These are phyloP conservation scores for Osmanthus fragrans DNA, from an alignment of 257 asterid genomes.

Conservation along the genomic window DNA sequence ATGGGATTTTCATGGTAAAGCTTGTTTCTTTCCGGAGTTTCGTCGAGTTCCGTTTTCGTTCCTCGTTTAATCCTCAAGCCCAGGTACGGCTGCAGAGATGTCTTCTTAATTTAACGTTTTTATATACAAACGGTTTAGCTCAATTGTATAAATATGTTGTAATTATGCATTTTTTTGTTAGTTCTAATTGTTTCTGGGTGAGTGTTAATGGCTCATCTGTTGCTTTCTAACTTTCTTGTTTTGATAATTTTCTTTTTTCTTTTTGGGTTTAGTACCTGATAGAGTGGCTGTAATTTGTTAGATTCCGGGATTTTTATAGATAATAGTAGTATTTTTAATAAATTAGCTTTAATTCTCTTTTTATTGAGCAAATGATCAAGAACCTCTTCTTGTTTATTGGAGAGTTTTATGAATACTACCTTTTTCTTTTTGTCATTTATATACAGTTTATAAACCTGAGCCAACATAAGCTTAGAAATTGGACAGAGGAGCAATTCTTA, in stretches of 20 bases:
- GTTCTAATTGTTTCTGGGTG: conserved; percentile 3
- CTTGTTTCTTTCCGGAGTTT: conserved; percentile 30
- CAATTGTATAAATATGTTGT: neutral
- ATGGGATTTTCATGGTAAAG: conserved; percentile 39
- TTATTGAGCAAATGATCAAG: conserved; percentile 5
- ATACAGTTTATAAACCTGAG: too few species aligned
- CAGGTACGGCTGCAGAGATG: conserved; percentile 37
- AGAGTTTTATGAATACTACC: conserved; percentile 20
- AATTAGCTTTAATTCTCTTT: neutral
- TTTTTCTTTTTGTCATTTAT: conserved; percentile 1
- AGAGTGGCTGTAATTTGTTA: conserved; percentile 4
- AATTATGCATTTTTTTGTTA: conserved; percentile 16
- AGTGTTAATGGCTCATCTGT: neutral
- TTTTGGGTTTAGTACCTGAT: neutral
- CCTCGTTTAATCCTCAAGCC: conserved; percentile 32
- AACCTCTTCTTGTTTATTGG: conserved; percentile 17
- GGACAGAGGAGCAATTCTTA: neutral
- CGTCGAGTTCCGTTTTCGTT: conserved; percentile 55
- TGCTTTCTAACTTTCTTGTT: neutral
- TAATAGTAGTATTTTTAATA: too few species aligned
- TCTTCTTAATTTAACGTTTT: conserved; percentile 15
- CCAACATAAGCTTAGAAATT: neutral
- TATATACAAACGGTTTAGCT: conserved; percentile 3
- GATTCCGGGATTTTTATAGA: neutral
- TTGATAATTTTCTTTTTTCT: neutral